phyloP scores from a whole-genome alignment of 169 alveolate genomes.

The Eimeria praecox region DNA sequence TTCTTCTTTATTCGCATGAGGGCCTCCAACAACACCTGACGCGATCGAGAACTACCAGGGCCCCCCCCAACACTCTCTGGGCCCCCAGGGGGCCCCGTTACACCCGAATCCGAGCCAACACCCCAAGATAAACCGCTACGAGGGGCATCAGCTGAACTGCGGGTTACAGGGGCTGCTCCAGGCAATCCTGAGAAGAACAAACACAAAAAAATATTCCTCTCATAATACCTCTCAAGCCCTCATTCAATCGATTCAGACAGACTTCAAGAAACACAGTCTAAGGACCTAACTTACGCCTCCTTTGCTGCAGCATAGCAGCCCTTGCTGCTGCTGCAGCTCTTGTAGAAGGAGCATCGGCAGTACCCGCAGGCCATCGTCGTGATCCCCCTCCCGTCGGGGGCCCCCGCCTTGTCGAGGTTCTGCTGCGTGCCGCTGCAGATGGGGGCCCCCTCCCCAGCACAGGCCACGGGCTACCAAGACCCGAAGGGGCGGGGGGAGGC shows the following conservation, averaged over 20 bases:
- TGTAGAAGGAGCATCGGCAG: constrained; percentile 6
- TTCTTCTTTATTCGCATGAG: constrained; percentile 51
- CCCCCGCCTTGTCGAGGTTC: background rate
- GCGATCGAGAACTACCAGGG: constrained; percentile 14
- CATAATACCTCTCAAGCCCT: too few species aligned
- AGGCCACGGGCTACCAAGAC: background rate
- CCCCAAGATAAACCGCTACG: background rate
- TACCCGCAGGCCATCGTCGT: background rate
- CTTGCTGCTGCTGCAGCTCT: constrained; percentile 58
- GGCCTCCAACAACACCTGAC: constrained; percentile 71
- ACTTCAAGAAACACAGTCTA: too few species aligned
- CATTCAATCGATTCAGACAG: too few species aligned
- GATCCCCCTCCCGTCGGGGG: constrained; percentile 14
- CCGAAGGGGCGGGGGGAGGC: constrained; percentile 20
- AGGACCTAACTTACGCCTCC: background rate
- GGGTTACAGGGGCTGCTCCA: background rate
- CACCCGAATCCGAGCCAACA: background rate
- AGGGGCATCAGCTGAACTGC: background rate
- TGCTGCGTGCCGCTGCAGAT: constrained; percentile 35
- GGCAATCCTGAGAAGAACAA: background rate
- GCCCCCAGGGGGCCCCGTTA: constrained; percentile 17
- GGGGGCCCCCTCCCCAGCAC: constrained; percentile 32
- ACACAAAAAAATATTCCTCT: too few species aligned
- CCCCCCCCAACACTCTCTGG: background rate
- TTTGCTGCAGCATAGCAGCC: constrained; percentile 49